Percentiles rank a stretch among this genome's conserved stretches.
Evolutionary conservation across 1,139 yeast genomes (phyloP).

Genomic region (Saccharomyces uvarum): DNA sequence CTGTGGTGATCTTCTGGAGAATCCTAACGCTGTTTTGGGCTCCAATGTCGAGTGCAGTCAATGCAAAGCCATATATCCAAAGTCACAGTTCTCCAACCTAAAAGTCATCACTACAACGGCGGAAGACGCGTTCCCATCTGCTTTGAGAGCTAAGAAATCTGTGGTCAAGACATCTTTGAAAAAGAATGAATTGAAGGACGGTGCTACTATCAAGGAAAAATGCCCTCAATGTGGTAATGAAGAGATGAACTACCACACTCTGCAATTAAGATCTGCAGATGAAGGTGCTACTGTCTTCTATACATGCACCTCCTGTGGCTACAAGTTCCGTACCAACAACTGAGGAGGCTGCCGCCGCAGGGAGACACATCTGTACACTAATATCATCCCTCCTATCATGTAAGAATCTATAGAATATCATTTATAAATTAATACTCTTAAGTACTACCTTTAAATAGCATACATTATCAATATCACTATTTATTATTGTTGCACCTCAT

Average conservation of each 20-base stretch:
- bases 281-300: slow-evolving; percentile 97
- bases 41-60: slow-evolving; percentile 53
- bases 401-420: neutral
- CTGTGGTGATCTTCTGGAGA: slow-evolving; percentile 84
- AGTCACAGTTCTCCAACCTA: slow-evolving; percentile 57
- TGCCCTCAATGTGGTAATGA: slow-evolving; percentile 97
- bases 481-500: neutral
- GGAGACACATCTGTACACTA: neutral
- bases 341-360: slow-evolving; percentile 23
- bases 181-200: slow-evolving; percentile 77
- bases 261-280: slow-evolving; percentile 95
- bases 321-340: slow-evolving; percentile 88
- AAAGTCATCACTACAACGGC: slow-evolving; percentile 83
- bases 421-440: neutral
- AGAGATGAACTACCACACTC: slow-evolving; percentile 95
- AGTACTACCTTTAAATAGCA: neutral
- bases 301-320: slow-evolving; percentile 89
- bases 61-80: slow-evolving; percentile 57
- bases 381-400: neutral
- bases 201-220: slow-evolving; percentile 91
- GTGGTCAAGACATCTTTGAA: slow-evolving; percentile 80
- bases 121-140: slow-evolving; percentile 84
- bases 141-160: slow-evolving; percentile 70
- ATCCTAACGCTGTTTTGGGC: slow-evolving; percentile 42
- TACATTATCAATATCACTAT: neutral